A percentile compares a stretch with the other conserved stretches of the same genome.
Conservation (phyloP, 1,284 basidiomycete genomes). For the Trametes hirsuta region DNA sequence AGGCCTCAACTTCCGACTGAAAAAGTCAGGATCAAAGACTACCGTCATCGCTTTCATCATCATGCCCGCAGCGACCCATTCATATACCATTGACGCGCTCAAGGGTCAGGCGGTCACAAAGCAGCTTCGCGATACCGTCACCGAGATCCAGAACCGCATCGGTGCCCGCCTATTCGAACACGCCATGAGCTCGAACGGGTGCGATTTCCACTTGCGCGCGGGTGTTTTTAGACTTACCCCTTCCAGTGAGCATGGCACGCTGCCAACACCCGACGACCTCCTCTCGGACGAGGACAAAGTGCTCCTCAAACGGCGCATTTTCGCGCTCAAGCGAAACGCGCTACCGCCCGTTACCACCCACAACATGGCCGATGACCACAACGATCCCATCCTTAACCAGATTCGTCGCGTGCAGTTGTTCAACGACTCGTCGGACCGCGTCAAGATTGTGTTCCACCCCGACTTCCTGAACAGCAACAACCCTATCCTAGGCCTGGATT, state of each 20-base stretch:
- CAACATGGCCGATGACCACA: conserved; percentile 95
- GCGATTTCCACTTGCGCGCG: conserved; percentile 9
- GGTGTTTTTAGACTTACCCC: not conserved
- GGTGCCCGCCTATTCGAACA: conserved; percentile 93
- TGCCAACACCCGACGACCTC: conserved; percentile 76
- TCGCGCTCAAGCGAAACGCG: conserved; percentile 92
- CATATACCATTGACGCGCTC: conserved; percentile 96
- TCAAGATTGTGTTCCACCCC: conserved; percentile 98
- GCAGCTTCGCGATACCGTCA: conserved; percentile 93
- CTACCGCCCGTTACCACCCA: conserved; percentile 95
- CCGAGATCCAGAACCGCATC: conserved; percentile 92
- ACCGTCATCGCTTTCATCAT: conserved; percentile 99
- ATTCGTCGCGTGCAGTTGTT: conserved; percentile 93
- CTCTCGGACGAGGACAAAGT: conserved; percentile 93
- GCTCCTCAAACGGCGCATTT: conserved; percentile 94
- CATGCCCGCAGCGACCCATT: conserved; percentile 95
- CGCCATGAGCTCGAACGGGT: conserved; percentile 91
- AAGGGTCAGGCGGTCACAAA: conserved; percentile 99
- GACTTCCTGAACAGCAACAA: conserved; percentile 99
- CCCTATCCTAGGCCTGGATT: conserved; percentile 95
- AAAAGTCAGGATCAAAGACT: conserved; percentile 76
- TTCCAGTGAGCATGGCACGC: conserved; percentile 71
- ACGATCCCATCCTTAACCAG: conserved; percentile 94
- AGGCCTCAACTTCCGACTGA: conserved; percentile 86
- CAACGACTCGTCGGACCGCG: conserved; percentile 82